Base-by-base conservation (phyloP, 2,329 filamentous ascomycete genomes). In the Taxawa tesnikishii region DNA sequence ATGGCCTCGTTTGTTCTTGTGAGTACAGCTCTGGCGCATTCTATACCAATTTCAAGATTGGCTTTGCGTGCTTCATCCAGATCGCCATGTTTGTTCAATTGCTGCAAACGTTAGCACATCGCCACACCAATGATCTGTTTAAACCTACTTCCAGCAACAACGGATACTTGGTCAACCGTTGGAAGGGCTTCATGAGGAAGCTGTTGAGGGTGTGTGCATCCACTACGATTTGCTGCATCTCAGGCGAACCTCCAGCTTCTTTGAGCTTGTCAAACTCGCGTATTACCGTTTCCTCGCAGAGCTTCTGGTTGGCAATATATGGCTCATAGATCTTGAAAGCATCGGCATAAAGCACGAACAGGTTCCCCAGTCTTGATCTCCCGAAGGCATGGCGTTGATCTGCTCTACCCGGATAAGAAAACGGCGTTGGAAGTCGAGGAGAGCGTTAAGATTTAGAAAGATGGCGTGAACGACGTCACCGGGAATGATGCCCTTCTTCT, bases 351-450 rank as follows among this genome's bases (percentile, higher is more conserved):
- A 76, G 67, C 10, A 81, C 70, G 51, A 96, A 96, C 0, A 92
- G 73, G n/a, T 75, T 69, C 90, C 90, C 90, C 90, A 98, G 53
- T 88, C 81, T 54, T 98, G 90, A 39, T 73, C 67, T 4, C 70
- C 61, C 39, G 79, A 69, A 1, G 83, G 71, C 59, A 84, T 73
- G 3, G 83, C 85, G 49, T 96, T 94, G 23, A 87, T 92, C 16
- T 92, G 92, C 60, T 98, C 90, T 40, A 98, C 83, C 34, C 85
- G 79, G 48, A 98, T 96, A 29, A 98, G 66, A 49, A 98, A 96
- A 16, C 87, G 75, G 40, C 92, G 79, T 52, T 96, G 88, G 53
- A 94, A 94, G 56, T 98, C 90, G 32, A 98, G 70, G 29, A 98
- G 82, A 17, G 82, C 76, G 53, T 96, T 94, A 50, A 96, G 75